These are phyloP conservation scores for Steccherinum ochraceum DNA, from an alignment of 768 basidiomycete species.

Conservation along the genomic window DNA sequence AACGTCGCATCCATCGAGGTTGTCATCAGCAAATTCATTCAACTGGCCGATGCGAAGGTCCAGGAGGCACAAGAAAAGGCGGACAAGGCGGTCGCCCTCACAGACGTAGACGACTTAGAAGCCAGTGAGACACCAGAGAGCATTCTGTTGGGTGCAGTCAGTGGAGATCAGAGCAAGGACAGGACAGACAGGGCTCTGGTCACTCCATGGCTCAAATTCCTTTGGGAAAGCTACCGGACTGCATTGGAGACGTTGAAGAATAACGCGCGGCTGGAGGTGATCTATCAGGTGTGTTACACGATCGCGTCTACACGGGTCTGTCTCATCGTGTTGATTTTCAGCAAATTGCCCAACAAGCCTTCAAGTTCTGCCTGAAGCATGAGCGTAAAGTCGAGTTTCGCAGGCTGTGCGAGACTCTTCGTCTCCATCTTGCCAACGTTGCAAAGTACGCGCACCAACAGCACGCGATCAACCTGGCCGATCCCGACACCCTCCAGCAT, in stretches of 20 bases:
- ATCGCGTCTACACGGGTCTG: conserved; percentile 3
- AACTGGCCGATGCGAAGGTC: conserved; percentile 75
- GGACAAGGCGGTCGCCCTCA: conserved; percentile 57
- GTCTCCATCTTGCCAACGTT: conserved; percentile 90
- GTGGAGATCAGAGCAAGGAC: conserved; percentile 87
- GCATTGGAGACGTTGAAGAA: conserved; percentile 95
- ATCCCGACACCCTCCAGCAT: conserved; percentile 90
- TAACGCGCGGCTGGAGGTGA: conserved; percentile 84
- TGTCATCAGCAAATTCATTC: conserved; percentile 83
- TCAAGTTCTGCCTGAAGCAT: conserved; percentile 93
- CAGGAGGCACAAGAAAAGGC: conserved; percentile 84
- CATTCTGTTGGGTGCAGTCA: conserved; percentile 85
- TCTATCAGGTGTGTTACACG: conserved; percentile 76
- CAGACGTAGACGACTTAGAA: conserved; percentile 92
- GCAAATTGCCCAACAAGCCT: conserved; percentile 96
- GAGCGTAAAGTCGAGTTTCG: conserved; percentile 96
- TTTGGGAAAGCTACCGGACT: conserved; percentile 98
- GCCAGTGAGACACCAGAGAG: conserved; percentile 93
- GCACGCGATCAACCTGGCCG: conserved; percentile 92
- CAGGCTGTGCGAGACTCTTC: conserved; percentile 91
- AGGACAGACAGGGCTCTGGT: conserved; percentile 92
- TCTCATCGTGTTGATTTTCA: conserved; percentile 22
- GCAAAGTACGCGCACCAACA: conserved; percentile 93
- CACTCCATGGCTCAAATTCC: conserved; percentile 95
- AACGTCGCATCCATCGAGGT: conserved; percentile 88